Conservation (phyloP, 1,284 basidiomycete genomes). For the Lentinula novae-zelandiae region DNA sequence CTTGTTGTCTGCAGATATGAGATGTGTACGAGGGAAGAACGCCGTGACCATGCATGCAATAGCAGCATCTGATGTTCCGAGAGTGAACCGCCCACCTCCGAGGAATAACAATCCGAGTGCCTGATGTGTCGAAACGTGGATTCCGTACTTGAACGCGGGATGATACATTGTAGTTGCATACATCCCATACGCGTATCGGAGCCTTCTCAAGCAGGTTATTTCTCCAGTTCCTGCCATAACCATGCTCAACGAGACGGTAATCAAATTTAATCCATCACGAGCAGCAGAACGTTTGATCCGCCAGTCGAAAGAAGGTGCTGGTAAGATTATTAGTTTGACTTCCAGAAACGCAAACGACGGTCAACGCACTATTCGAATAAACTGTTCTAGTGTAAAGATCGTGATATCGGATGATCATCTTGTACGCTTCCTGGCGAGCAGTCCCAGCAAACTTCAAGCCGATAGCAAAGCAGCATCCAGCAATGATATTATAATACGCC, state of each 20-base stretch:
- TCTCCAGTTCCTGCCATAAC: constrained; percentile 98
- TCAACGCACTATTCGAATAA: constrained; percentile 53
- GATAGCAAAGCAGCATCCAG: constrained; percentile 89
- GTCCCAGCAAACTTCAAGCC: constrained; percentile 94
- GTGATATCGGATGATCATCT: constrained; percentile 77
- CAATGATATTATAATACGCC: constrained; percentile 85
- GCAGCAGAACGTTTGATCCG: constrained; percentile 83
- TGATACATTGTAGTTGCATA: constrained; percentile 78
- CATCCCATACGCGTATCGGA: constrained; percentile 91
- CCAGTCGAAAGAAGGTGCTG: constrained; percentile 77
- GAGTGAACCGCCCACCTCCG: constrained; percentile 88
- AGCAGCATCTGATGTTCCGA: constrained; percentile 89
- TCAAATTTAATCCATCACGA: constrained; percentile 85
- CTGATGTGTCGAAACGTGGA: constrained; percentile 89
- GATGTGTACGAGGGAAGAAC: constrained; percentile 88
- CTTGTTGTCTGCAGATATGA: constrained; percentile 81
- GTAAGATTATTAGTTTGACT: not conserved
- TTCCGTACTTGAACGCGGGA: constrained; percentile 80
- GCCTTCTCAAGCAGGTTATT: constrained; percentile 83
- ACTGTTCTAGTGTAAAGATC: constrained; percentile 73
- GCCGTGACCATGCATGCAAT: constrained; percentile 88
- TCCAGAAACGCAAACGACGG: not conserved
- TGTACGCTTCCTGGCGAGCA: constrained; percentile 83
- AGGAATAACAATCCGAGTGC: constrained; percentile 92
- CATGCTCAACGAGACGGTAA: constrained; percentile 83